Conservation (phyloP, 2,329 filamentous ascomycete species). For the Fusarium robinianum region DNA sequence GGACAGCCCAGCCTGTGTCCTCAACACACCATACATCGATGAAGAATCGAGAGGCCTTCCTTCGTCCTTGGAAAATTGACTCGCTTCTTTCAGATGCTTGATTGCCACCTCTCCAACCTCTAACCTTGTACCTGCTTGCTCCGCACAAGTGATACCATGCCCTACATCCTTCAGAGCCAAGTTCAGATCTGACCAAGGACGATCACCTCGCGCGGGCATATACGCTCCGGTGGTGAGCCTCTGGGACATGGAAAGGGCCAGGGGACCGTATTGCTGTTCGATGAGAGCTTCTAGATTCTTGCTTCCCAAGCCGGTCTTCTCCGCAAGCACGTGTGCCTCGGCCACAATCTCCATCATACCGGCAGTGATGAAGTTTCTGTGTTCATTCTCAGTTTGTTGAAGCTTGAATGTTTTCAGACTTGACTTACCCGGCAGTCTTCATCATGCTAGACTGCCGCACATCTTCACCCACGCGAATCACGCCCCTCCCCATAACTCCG, state of each 20-base stretch:
- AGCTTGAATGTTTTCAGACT: rapidly evolving
- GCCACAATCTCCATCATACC: constrained; percentile 54
- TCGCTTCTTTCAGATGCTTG: constrained; percentile 49
- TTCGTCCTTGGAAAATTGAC: constrained; percentile 41
- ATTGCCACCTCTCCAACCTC: constrained; percentile 50
- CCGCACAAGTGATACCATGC: constrained; percentile 51
- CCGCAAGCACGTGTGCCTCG: constrained; percentile 55
- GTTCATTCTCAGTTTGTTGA: neutral
- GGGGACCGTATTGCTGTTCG: constrained; percentile 45
- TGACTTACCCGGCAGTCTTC: constrained; percentile 52
- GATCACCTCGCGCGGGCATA: constrained; percentile 39
- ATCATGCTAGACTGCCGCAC: constrained; percentile 50
- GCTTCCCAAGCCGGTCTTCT: constrained; percentile 48
- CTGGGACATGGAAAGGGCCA: constrained; percentile 45
- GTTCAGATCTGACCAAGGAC: constrained; percentile 53
- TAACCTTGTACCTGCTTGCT: constrained; percentile 44
- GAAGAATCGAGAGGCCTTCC: constrained; percentile 52
- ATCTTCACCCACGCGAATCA: constrained; percentile 50
- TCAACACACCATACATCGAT: constrained; percentile 54
- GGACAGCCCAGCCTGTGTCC: constrained; percentile 47
- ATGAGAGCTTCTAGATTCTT: constrained; percentile 49
- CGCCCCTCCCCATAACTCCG: constrained; percentile 47
- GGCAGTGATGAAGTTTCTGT: constrained; percentile 53
- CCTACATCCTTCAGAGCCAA: constrained; percentile 58
- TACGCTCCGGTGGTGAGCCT: constrained; percentile 47